Evolutionary conservation across 2,329 filamentous ascomycete genomes (phyloP), one percentile per base, ranked within the genome.

Genomic region (Cyphellophora europaea): DNA sequence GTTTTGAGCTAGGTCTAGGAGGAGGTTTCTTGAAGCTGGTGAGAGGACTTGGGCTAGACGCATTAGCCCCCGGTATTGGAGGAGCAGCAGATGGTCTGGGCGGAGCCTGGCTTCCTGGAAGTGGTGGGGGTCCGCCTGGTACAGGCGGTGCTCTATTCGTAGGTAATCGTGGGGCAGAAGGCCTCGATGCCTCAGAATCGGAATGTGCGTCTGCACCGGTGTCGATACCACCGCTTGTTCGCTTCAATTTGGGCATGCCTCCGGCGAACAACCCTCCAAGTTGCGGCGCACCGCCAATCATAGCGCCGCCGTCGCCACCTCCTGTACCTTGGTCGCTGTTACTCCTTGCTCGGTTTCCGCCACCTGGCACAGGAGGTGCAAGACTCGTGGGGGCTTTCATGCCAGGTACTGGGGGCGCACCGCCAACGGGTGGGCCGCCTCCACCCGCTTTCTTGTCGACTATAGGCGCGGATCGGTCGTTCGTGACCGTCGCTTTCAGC

Each of bases 181-280:
- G 57, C 47, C 58, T 57, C 29, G 58, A 55, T 5, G 72, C 69
- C 52, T 87, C 86, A n/a, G 82, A 76, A 53, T 94, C 88, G 40
- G 85, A 88, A 54, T 89, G 89, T 19, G 85, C 75, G 45, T 77
- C 77, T 46, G 81, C 82, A 56, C 79, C 83, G 2, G 83, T 89
- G 58, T 86, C 73, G 40, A 89, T 67, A 25, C 82, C 82, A 31
- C 84, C 88, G 37, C 86, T 82, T 36, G 86, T 83, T 65, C 93
- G 95, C 57, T 84, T 83, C 52, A 98, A 58, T 63, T 95, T 96
- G 3, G 91, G 91, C 75, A 96, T 96, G 23, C 89, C 91, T 21
- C 86, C 88, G 1, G 84, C 86, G 54, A 98, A 94, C 16, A 98
- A 59, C 1, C 91, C 91, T 18, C 69, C 89, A 8, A 96, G 60